Evolutionary conservation across 208 protist species (phyloP).

Genomic region (Blechomonas ayalai): DNA sequence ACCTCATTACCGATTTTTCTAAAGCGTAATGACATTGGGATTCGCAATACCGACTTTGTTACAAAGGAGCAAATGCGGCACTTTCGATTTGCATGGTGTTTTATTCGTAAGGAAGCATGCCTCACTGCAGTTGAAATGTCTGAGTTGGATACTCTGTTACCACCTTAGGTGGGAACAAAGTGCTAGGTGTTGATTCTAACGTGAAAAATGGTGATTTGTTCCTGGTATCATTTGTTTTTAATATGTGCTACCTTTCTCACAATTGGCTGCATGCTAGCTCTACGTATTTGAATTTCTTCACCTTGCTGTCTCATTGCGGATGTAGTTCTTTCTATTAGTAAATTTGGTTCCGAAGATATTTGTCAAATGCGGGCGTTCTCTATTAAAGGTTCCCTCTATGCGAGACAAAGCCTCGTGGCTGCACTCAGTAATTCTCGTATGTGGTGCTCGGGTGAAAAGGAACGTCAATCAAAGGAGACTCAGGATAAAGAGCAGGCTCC

Average conservation of each 20-base stretch:
- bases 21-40: constrained; percentile 70
- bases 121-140: constrained; percentile 77
- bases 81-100: constrained; percentile 86
- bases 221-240: not conserved
- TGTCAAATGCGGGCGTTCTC: constrained; percentile 13
- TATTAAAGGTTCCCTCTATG: constrained; percentile 1
- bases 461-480: constrained; percentile 11
- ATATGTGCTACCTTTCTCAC: constrained; percentile 7
- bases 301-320: too few relatives aligned
- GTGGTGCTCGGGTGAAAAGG: constrained; percentile 30
- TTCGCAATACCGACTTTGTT: constrained; percentile 76
- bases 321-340: constrained; percentile 6
- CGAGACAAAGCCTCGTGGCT: constrained; percentile 3
- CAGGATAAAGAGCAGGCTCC: constrained; percentile 22
- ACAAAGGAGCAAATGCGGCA: constrained; percentile 72
- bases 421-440: constrained; percentile 11
- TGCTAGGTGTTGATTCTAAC: too few relatives aligned
- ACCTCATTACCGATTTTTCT: constrained; percentile 71
- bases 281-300: too few relatives aligned
- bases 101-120: constrained; percentile 63
- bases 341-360: not conserved
- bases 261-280: too few relatives aligned
- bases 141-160: constrained; percentile 73
- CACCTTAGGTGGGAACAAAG: too few relatives aligned
- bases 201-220: not conserved